These are phyloP conservation scores for Mesembryanthemum crystallinum DNA, from an alignment of 148 eudicot genomes.

Conservation along the genomic window DNA sequence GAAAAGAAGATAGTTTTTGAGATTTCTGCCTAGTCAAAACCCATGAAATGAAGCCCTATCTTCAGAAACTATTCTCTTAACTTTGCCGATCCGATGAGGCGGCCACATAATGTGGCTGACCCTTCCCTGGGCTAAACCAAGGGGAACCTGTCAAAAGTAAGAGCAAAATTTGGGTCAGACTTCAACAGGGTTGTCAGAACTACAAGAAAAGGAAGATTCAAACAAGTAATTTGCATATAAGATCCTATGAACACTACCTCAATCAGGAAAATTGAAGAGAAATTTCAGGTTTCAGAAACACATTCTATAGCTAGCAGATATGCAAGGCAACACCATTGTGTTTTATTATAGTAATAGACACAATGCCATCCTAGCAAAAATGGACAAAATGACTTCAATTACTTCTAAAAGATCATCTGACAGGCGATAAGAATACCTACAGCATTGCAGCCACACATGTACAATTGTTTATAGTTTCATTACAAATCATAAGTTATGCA, in stretches of 20 bases:
- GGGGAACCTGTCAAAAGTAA: slow-evolving; percentile 56
- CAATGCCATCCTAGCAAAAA: not conserved
- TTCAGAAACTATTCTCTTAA: slow-evolving; percentile 36
- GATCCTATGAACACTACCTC: not conserved
- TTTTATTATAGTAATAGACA: not conserved
- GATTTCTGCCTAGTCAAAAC: not conserved
- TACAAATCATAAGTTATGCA: not conserved
- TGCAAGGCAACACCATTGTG: not conserved
- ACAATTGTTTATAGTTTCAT: not conserved
- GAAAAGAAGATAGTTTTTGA: not conserved
- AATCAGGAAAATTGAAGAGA: not conserved
- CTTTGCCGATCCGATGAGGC: slow-evolving; percentile 70
- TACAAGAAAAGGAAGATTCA: not conserved
- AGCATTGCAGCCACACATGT: not conserved
- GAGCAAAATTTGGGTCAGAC: slow-evolving; percentile 7
- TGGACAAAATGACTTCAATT: not conserved
- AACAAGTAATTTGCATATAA: not conserved
- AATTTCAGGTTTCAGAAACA: not conserved
- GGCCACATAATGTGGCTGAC: slow-evolving; percentile 85
- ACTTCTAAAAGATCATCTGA: not conserved
- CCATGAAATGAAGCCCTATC: slow-evolving; percentile 31
- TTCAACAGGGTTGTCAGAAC: not conserved
- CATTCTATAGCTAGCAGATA: not conserved
- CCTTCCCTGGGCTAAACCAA: slow-evolving; percentile 84
- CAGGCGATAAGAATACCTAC: not conserved